Conservation (phyloP, 441 rosid species). For the Pelargonium myrrhifolium region DNA sequence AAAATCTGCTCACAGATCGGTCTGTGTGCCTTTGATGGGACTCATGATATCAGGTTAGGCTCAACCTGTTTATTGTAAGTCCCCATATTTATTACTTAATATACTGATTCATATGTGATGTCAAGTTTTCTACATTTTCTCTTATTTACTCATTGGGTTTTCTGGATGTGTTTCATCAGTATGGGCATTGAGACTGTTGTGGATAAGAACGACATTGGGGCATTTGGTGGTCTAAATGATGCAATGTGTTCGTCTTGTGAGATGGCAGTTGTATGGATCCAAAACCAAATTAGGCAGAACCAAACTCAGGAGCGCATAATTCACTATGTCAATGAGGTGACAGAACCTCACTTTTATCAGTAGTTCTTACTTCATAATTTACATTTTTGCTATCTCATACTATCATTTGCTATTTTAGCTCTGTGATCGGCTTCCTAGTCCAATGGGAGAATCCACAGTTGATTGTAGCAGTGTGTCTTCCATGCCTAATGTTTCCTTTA, state of each 20-base stretch:
- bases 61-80: conserved; percentile 4
- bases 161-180: conserved; percentile 26
- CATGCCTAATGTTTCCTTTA: conserved; percentile 40
- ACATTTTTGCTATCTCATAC: conserved; percentile 16
- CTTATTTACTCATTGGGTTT: background rate
- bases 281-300: conserved; percentile 49
- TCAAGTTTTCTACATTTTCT: background rate
- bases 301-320: conserved; percentile 46
- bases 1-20: conserved; percentile 56
- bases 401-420: conserved; percentile 33
- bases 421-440: conserved; percentile 66
- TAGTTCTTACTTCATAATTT: conserved; percentile 13
- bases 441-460: conserved; percentile 49
- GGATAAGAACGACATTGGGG: conserved; percentile 27
- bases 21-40: conserved; percentile 50
- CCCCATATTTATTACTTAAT: too few relatives aligned
- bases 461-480: conserved; percentile 36
- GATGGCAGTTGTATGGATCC: conserved; percentile 64
- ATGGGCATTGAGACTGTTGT: conserved; percentile 40
- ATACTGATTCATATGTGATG: background rate
- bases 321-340: conserved; percentile 45
- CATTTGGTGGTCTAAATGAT: conserved; percentile 30
- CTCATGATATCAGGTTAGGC: conserved; percentile 44
- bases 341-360: background rate
- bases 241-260: conserved; percentile 51